Evolutionary conservation across 768 basidiomycete genomes (phyloP), one percentile per base, ranked within the genome.

Genomic region (Mycena kentingensis): DNA sequence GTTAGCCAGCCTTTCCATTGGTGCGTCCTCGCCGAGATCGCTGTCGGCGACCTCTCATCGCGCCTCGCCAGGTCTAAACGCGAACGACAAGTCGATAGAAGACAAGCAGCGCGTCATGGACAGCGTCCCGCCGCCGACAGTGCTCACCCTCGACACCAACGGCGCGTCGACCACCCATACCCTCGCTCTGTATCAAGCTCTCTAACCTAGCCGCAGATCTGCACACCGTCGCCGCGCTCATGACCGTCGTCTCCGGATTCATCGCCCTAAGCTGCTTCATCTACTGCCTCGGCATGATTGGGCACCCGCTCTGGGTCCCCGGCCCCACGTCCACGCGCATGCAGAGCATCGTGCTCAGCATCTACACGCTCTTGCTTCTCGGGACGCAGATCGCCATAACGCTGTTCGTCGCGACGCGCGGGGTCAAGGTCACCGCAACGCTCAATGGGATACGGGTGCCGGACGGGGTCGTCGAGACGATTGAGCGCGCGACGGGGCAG

Each of bases 301-400:
- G 54, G 51, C 51, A 46, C 54, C 25, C 57, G 50, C 45, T 54
- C 50, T 21, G 54, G 47, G n/a, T n/a, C n/a, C n/a, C n/a, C 55
- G 49, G 60, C 43, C 49, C 66, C 5, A 47, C 57, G 3, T 67
- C 70, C 45, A 60, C 66, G 12, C 63, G 58, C 31, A 18, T 70
- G n/a, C 74, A 76, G 60, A 70, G 65, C 36, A 53, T 60, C 52
- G n/a, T 70, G 18, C 68, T 81, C 54, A 64, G 67, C 29, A 75
- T 81, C 60, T 68, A 73, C 59, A 61, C 71, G 24, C 19, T 70
- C 10, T 80, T 77, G 77, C 67, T 84, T 35, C 70, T 85, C 46
- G 78, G 72, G 26, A 69, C 74, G 31, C 70, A 79, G 52, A 73
- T 79, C n/a, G 69, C 76, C 7, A 78, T 77, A 52, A 75, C 76